Base-by-base conservation (phyloP, 78 protist species). In the Dictyostelium intermedium region DNA sequence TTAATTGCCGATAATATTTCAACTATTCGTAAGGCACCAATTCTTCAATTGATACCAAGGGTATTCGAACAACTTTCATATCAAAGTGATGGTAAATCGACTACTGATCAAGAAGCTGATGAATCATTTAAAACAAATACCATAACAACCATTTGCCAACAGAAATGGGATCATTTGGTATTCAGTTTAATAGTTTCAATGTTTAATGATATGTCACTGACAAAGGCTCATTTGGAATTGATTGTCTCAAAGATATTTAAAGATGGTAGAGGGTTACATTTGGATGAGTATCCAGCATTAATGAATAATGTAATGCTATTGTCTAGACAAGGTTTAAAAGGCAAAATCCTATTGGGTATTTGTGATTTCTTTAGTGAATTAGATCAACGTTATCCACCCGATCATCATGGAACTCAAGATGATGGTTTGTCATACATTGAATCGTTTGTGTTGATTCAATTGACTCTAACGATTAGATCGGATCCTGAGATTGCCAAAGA, bases 401-500 rank as follows among this genome's bases (percentile, higher is more conserved):
- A 20, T 25, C 25, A 34, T 18, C 37, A 60, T 14, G 30, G 84
- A 77, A 20, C 23, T 41, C 11, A 8, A 39, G 25, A 50, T 50
- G 23, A 27, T 20, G 35, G 25, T 23, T 35, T 53, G 5, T 10
- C 43, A 11, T 47, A 5, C 18, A 70, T 50, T 6, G 83, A 80
- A 76, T 47, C 92, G 27, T 25, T 81, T 7, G 72, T 78, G 13
- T 25, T 80, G 16, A 5, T 16, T 2, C 76, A 80, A 32, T 8
- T 80, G 25, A 69, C 45, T 34, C 23, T 80, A 32, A 7, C 73
- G 5, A 69, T 89, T 32, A 80, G 53, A 47, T 61, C 72, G 10
- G 94, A 89, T 50, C 82, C 82, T 70, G 94, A 80, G 16, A 30
- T 89, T 2, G 94, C 73, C 1, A 89, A 81, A 35, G 94, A 89